Evolutionary conservation across 2,329 filamentous ascomycete species (phyloP).

Genomic region (Nothomitra cinnamomea): DNA sequence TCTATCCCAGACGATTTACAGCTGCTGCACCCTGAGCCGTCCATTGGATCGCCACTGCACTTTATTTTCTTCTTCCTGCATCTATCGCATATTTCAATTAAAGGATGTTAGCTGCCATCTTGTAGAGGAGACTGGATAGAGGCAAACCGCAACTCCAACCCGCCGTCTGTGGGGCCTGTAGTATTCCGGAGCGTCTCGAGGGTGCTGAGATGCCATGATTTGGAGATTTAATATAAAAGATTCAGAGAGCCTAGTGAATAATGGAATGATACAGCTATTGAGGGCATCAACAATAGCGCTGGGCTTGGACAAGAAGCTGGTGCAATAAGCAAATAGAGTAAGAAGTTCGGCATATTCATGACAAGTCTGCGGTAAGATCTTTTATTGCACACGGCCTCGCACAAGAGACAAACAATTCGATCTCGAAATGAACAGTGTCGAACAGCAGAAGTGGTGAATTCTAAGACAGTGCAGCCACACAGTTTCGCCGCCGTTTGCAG

Average conservation of each 20-base stretch:
- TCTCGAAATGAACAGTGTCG: neutral
- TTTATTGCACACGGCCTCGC: slow-evolving; percentile 1
- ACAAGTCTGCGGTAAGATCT: neutral
- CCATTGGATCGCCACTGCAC: slow-evolving; percentile 71
- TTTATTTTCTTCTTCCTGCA: slow-evolving; percentile 91
- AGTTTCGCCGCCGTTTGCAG: slow-evolving; percentile 2
- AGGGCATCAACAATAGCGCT: neutral
- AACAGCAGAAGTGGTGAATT: neutral
- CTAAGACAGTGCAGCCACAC: neutral
- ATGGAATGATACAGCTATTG: neutral
- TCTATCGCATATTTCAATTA: slow-evolving; percentile 50
- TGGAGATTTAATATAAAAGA: slow-evolving; percentile 3
- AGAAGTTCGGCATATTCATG: neutral
- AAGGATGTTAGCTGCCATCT: neutral
- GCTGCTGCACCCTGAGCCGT: slow-evolving; percentile 63
- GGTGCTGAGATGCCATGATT: neutral
- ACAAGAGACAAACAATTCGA: neutral
- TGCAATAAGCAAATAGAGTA: slow-evolving; percentile 3
- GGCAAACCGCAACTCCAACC: slow-evolving; percentile 18
- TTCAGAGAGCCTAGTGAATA: neutral
- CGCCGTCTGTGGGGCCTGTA: slow-evolving; percentile 16
- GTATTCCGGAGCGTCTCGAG: slow-evolving; percentile 11
- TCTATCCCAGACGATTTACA: slow-evolving; percentile 59
- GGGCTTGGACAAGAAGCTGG: slow-evolving; percentile 2
- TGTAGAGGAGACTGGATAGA: too few relatives aligned